Conservation (phyloP, 2,329 filamentous ascomycete species). For the Proliferodiscus dingleyae region DNA sequence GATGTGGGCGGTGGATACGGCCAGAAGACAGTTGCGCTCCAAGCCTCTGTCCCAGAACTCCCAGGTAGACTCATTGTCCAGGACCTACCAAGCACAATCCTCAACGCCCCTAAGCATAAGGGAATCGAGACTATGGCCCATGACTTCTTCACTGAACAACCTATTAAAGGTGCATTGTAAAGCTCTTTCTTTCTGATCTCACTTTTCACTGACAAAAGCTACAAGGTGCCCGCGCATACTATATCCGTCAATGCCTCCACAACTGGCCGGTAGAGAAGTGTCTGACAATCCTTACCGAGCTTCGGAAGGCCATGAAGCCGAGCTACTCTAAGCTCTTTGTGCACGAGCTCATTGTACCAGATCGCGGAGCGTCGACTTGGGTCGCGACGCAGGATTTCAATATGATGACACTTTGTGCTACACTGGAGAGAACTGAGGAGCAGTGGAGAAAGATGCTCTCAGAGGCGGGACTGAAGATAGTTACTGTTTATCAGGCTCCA, state of each 20-base stretch:
- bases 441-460: no score
- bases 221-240: slow-evolving; percentile 23
- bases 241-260: slow-evolving; percentile 24
- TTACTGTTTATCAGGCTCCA: no score
- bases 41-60: neutral
- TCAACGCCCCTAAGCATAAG: neutral
- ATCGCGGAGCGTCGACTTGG: neutral
- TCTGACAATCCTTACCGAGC: slow-evolving; percentile 20
- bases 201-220: neutral
- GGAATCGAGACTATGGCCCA: neutral
- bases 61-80: neutral
- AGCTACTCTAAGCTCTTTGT: slow-evolving; percentile 8
- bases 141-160: neutral
- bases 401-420: slow-evolving; percentile 1
- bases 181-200: neutral
- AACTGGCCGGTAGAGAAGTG: slow-evolving; percentile 30
- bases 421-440: neutral
- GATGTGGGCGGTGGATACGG: neutral
- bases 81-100: neutral
- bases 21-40: neutral
- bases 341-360: neutral
- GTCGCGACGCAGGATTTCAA: slow-evolving; percentile 4
- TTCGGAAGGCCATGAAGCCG: slow-evolving; percentile 21
- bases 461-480: no score
- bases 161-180: neutral